Evolutionary conservation across 2,329 filamentous ascomycete genomes (phyloP), one percentile per base, ranked within the genome.

Genomic region (Xylaria multiplex): DNA sequence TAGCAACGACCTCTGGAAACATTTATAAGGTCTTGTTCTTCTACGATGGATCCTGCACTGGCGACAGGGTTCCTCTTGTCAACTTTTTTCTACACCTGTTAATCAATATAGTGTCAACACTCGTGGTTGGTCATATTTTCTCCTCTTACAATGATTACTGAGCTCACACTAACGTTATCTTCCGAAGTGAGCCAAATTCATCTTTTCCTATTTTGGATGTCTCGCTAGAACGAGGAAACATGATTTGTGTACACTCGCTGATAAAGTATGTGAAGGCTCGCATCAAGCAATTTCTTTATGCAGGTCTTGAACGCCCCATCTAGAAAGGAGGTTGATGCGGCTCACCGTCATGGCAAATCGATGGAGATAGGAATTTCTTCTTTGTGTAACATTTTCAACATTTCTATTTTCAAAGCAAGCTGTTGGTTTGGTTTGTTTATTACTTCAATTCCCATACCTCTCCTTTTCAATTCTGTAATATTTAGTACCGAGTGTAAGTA

Each of bases 231-330:
- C 19, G 19, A 19, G 19, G 19, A 19, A 19, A 19, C 19, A 19
- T 19, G 19, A 19, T 19, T 1, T 19, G 19, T 19, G 19, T 19
- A 19, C 19, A 19, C 19, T 19, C 19, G 19, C 19, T 19, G 19
- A 19, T 19, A 19, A 19, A 19, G 19, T 19, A 1, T 19, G 19
- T 19, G 19, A 19, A 46, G 45, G 4, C 32, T 53, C 13, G n/a
- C 50, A 22, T 53, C 50, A 1, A 22, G 19, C 7, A 53, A 53
- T 6, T 53, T 53, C 7, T 40, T 53, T 9, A 35, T 53, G 50
- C 50, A 86, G 66, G 77, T 81, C 32, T 73, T 86, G 9, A 79
- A 77, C 9, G 79, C 83, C 0, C 84, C 84, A 0, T 84, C 82
- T 0, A 75, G 84, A 13, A 68, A 73, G 16, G 82, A 86, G 58